A percentile compares a stretch with the other conserved stretches of the same genome.
These are phyloP conservation scores for Ophiocordyceps australis DNA, from an alignment of 2,329 filamentous ascomycete species.

Conservation along the genomic window DNA sequence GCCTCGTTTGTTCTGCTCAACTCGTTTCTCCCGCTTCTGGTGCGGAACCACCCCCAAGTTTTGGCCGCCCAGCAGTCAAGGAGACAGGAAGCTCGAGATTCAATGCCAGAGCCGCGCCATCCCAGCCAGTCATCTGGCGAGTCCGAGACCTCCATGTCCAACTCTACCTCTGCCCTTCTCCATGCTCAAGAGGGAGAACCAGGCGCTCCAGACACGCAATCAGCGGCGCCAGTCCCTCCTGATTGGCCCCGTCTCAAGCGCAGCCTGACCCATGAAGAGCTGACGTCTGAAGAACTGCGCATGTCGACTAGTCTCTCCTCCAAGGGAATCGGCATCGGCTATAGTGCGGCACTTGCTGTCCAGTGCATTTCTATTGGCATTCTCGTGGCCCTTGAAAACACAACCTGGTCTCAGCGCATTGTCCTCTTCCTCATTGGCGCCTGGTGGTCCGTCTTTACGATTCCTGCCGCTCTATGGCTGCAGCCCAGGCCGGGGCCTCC, in stretches of 20 bases:
- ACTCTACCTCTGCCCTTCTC: constrained; percentile 30
- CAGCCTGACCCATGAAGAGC: constrained; percentile 23
- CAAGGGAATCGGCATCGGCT: constrained; percentile 85
- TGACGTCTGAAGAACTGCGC: constrained; percentile 49
- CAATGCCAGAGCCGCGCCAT: constrained; percentile 15
- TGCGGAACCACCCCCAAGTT: constrained; percentile 58
- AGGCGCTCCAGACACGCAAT: too few species aligned
- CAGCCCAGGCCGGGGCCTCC: constrained; percentile 79
- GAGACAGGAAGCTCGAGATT: constrained; percentile 8
- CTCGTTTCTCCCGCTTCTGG: constrained; percentile 81
- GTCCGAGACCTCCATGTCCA: constrained; percentile 11
- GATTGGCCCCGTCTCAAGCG: constrained; percentile 16
- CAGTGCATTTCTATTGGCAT: constrained; percentile 69
- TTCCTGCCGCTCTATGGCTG: constrained; percentile 77
- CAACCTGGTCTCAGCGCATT: constrained; percentile 70
- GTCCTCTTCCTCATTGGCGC: constrained; percentile 73
- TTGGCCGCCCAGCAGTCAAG: too few species aligned
- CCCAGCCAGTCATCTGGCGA: constrained; percentile 14
- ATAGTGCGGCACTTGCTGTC: constrained; percentile 68
- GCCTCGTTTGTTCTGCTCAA: constrained; percentile 92
- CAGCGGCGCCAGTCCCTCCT: too few species aligned
- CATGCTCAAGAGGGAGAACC: constrained; percentile 7
- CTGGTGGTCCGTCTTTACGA: constrained; percentile 89
- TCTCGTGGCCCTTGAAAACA: constrained; percentile 53
- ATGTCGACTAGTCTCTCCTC: constrained; percentile 85